phyloP scores from a whole-genome alignment of 2,329 filamentous ascomycete species.

The Triangularia verruculosa region DNA sequence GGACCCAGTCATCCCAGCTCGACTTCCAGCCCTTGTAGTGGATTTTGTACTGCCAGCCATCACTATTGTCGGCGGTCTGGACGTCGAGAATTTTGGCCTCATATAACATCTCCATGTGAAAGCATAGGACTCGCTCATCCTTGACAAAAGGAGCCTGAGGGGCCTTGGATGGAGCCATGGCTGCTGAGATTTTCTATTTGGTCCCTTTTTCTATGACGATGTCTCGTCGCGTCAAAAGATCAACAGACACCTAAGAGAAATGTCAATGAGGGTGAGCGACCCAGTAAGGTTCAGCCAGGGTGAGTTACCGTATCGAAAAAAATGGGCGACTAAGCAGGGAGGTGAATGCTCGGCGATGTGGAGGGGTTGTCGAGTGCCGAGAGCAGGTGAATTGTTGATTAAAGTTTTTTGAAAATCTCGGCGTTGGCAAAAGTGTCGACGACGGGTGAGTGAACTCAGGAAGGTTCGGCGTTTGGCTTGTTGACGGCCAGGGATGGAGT shows the following conservation, averaged over 20 bases:
- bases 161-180: conserved; percentile 42
- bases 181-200: conserved; percentile 4
- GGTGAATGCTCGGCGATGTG: neutral
- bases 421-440: neutral
- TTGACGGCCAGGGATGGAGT: neutral
- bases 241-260: neutral
- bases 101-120: conserved; percentile 95
- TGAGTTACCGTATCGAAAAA: neutral
- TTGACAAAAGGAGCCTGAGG: conserved; percentile 55
- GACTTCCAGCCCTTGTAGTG: conserved; percentile 99
- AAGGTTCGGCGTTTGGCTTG: neutral
- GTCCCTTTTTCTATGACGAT: neutral
- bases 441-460: neutral
- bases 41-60: conserved; percentile 81
- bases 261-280: neutral
- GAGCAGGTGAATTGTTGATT: neutral
- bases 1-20: conserved; percentile 99
- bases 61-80: conserved; percentile 63
- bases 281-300: neutral
- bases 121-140: conserved; percentile 94
- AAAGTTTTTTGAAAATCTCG: neutral
- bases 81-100: conserved; percentile 93
- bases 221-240: neutral
- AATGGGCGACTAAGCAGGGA: neutral
- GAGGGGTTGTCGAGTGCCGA: neutral